Base-by-base conservation (phyloP, 2,329 filamentous ascomycete species). In the Aspergillus vadensis region DNA sequence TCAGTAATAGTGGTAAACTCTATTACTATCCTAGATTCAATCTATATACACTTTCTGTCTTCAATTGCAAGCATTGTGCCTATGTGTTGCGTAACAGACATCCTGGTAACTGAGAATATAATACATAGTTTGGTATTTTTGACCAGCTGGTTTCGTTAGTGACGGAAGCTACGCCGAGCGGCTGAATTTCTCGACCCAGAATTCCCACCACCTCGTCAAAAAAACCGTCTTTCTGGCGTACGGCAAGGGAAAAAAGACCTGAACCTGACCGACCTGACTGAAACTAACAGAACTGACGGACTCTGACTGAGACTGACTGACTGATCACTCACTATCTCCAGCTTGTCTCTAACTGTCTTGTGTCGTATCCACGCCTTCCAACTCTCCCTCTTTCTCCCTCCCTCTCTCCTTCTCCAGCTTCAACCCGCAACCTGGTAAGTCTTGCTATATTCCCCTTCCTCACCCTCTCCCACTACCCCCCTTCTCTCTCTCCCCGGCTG, bases 111-210 rank as follows among this genome's bases (percentile, higher is more conserved):
- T 6, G 32, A 36, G 32, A 14, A 36, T 36, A 36, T 17, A 39
- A 39, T 32, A 47, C 47, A 38, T 49, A 21, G 25, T 41, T 19
- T 51, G 21, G 44, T 47, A 49, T 50, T 53, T 56, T 30, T 30
- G 21, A 32, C 48, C 21, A 43, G 50, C 47, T 17, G 44, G 52
- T 60, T 59, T 63, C 54, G 51, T 65, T 68, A 72, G 72, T 75
- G 73, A 76, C 73, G 65, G 67, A 73, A 67, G 70, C 74, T 75
- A 76, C 74, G 73, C 74, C 66, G 70, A 36, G 65, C 68, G 69
- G 68, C 70, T 67, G 72, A 70, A 74, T 65, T 70, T 72, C 71
- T 69, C 67, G 67, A 69, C 68, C 72, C 73, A 70, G 75, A 76
- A 74, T 70, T 70, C 70, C 70, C 68, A 65, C 57, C 32, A 60